These are phyloP conservation scores for Geoglossum cookeanum DNA, from an alignment of 2,329 filamentous ascomycete species.

Conservation along the genomic window DNA sequence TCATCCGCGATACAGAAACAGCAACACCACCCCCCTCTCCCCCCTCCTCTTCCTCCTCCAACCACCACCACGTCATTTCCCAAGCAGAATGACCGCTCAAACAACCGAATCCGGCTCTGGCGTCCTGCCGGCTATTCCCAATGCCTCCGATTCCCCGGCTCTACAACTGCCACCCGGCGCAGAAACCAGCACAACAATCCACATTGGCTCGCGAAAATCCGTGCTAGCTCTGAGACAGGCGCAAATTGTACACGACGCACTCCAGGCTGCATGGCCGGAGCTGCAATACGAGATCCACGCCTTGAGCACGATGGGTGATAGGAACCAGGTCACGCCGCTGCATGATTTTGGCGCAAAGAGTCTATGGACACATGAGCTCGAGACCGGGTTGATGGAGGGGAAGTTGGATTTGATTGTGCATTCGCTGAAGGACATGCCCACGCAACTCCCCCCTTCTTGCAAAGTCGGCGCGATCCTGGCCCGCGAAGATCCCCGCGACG, in stretches of 20 bases:
- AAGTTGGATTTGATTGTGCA: constrained; percentile 76
- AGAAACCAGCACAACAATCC: constrained; percentile 30
- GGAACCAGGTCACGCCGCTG: constrained; percentile 75
- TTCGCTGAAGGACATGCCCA: constrained; percentile 91
- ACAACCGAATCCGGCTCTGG: not conserved
- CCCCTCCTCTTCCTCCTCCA: not conserved
- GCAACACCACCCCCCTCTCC: not conserved
- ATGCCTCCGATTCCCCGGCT: not conserved
- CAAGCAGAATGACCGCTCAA: not conserved
- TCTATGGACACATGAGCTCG: constrained; percentile 88
- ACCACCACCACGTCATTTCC: not conserved
- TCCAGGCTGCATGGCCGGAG: constrained; percentile 49
- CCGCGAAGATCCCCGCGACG: constrained; percentile 64
- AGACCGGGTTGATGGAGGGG: constrained; percentile 52
- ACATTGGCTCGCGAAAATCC: constrained; percentile 76
- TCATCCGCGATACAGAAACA: no score
- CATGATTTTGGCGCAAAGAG: constrained; percentile 84
- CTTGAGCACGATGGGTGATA: constrained; percentile 71
- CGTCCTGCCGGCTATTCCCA: no score
- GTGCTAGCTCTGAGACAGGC: constrained; percentile 72
- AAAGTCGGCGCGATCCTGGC: constrained; percentile 56
- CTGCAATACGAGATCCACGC: constrained; percentile 58
- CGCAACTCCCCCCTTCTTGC: constrained; percentile 56
- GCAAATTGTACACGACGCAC: constrained; percentile 49
- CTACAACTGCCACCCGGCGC: not conserved